These are phyloP conservation scores for Nidularia sp. DNA, from an alignment of 768 basidiomycete species.

Conservation along the genomic window DNA sequence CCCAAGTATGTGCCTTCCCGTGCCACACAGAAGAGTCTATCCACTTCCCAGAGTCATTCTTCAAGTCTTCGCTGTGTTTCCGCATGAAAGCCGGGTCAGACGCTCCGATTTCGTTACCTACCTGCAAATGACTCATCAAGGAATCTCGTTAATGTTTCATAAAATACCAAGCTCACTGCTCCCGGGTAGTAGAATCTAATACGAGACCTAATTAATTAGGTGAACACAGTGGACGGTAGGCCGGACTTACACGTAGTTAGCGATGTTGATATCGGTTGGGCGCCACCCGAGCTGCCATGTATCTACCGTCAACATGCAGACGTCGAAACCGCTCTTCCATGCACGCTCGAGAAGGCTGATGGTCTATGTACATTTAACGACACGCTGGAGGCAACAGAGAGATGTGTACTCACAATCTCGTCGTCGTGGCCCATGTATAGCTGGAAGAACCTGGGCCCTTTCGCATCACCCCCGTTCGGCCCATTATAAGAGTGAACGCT, in stretches of 20 bases:
- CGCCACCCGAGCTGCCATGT: conserved; percentile 51
- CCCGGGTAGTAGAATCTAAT: conserved; percentile 36
- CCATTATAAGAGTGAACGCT: conserved; percentile 27
- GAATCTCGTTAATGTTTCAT: neutral
- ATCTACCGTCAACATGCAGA: conserved; percentile 42
- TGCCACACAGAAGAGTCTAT: conserved; percentile 45
- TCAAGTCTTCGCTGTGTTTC: conserved; percentile 36
- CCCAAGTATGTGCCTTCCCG: conserved; percentile 50
- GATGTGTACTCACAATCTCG: conserved; percentile 31
- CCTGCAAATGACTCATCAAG: conserved; percentile 10
- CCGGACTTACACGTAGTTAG: conserved; percentile 39
- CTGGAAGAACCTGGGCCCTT: conserved; percentile 48
- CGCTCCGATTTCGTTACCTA: conserved; percentile 41
- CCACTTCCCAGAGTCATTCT: conserved; percentile 40
- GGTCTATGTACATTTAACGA: conserved; percentile 20
- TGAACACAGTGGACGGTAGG: neutral
- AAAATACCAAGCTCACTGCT: conserved; percentile 16
- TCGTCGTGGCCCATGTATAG: conserved; percentile 54
- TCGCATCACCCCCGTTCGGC: conserved; percentile 18
- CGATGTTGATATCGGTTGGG: conserved; percentile 42
- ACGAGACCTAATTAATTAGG: neutral
- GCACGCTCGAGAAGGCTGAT: conserved; percentile 42
- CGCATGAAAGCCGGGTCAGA: conserved; percentile 48
- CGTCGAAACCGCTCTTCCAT: conserved; percentile 40
- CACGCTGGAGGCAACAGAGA: neutral